Percentiles rank a stretch among this genome's conserved stretches.
Conservation (phyloP, 495 filamentous ascomycete species). For the Xanthoparmelia taractica region DNA sequence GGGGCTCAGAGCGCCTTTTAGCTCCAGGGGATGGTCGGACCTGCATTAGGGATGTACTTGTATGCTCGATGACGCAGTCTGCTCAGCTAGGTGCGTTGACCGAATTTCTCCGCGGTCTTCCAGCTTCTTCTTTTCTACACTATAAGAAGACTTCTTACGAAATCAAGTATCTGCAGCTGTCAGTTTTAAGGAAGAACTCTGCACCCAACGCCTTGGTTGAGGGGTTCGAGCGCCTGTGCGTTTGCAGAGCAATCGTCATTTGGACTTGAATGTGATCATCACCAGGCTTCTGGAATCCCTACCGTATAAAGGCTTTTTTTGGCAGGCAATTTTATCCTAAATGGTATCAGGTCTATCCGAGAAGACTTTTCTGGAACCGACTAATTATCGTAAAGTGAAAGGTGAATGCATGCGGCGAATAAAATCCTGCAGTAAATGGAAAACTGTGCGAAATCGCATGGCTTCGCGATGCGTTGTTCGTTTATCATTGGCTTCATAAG, state of each 20-base stretch:
- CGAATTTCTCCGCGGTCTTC: background rate
- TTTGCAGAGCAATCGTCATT: background rate
- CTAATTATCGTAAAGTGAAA: background rate
- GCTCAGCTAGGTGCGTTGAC: background rate
- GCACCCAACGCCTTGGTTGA: background rate
- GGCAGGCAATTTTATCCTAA: background rate
- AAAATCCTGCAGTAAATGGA: background rate
- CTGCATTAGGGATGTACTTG: background rate
- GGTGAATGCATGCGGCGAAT: background rate
- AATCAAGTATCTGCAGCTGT: background rate
- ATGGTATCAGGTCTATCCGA: background rate
- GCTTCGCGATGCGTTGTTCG: background rate
- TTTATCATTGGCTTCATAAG: background rate
- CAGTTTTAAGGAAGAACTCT: background rate
- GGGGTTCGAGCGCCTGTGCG: background rate
- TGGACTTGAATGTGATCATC: background rate
- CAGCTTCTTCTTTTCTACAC: too few species aligned
- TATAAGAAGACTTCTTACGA: background rate
- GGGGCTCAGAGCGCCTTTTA: background rate
- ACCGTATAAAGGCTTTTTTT: too few species aligned
- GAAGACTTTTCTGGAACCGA: background rate
- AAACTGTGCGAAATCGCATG: background rate
- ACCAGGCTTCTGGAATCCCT: background rate
- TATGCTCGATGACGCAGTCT: background rate
- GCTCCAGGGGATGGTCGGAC: background rate